These are phyloP conservation scores for Aegilops longissima DNA, from an alignment of 176 grass and related monocot genomes.

Conservation along the genomic window DNA sequence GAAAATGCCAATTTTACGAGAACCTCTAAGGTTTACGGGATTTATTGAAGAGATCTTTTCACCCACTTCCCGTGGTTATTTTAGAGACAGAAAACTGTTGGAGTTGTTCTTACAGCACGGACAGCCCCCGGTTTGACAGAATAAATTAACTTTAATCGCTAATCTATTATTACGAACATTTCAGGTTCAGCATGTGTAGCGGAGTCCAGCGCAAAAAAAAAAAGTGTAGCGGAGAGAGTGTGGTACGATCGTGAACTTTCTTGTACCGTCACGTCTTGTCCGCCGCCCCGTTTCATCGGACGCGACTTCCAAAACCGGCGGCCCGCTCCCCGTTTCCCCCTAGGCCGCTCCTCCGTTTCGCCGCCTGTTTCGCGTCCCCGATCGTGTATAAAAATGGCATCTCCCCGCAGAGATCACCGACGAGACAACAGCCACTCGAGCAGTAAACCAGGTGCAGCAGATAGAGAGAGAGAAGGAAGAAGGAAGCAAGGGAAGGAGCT, in stretches of 20 bases:
- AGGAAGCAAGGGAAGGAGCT: neutral
- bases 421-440: neutral
- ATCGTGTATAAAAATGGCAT: neutral
- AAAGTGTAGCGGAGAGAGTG: neutral
- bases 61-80: no score
- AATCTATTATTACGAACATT: neutral
- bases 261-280: neutral
- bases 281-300: neutral
- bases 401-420: neutral
- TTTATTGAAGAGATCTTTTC: no score
- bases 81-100: no score
- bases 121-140: neutral
- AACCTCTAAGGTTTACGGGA: no score
- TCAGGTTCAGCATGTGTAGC: neutral
- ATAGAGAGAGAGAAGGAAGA: neutral
- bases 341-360: neutral
- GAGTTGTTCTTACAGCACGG: no score
- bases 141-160: neutral
- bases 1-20: no score
- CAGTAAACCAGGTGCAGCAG: neutral
- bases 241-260: neutral
- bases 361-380: neutral
- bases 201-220: neutral
- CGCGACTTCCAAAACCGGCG: neutral
- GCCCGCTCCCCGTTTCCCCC: neutral